Evolutionary conservation across 768 basidiomycete species (phyloP), one percentile per base, ranked within the genome.

Genomic region (Suillus subaureus): DNA sequence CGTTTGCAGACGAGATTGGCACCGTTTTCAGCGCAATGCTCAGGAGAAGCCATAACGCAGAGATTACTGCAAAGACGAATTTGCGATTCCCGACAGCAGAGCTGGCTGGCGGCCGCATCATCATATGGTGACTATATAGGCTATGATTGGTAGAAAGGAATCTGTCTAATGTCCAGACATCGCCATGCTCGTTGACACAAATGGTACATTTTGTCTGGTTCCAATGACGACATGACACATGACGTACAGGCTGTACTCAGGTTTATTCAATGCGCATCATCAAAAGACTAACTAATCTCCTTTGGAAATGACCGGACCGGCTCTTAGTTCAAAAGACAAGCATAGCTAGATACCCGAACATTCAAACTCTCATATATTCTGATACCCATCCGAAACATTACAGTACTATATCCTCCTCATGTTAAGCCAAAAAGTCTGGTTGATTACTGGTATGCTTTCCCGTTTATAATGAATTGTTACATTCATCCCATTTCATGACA

Each of bases 391-490:
- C 33, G 6, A 35, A n/a, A 5, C 54, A 35, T n/a, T 21, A 12
- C 21, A 13, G 33, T 33, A 51, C 28, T 28, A 55, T n/a, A 55
- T n/a, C 3, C 31, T 11, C 35, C 2, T 61, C 31, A 49, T 61
- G 43, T 61, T 49, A 21, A 7, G 31, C 42, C 60, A 40, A 61
- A 61, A 61, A 61, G 73, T 79, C 60, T 79, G 78, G 78, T 70
- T 79, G 54, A 75, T 79, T 56, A 79, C 78, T 33, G 78, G 78
- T 79, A 28, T 61, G 74, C 62, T 42, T n/a, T n/a, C 63, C 12
- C 42, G 8, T 28, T 40, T 31, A 40, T 15, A 40, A 28, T 26
- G 9, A 28, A 33, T 61, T 13, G 1, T 61, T 21, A 35, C 42
- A 49, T 23, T 18, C 5, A 40, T 39, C 5, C 11, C 13, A 26